A percentile compares a stretch with the other conserved stretches of the same genome.
These are phyloP conservation scores for Scheffersomyces spartinae DNA, from an alignment of 805 yeast genomes.

Conservation along the genomic window DNA sequence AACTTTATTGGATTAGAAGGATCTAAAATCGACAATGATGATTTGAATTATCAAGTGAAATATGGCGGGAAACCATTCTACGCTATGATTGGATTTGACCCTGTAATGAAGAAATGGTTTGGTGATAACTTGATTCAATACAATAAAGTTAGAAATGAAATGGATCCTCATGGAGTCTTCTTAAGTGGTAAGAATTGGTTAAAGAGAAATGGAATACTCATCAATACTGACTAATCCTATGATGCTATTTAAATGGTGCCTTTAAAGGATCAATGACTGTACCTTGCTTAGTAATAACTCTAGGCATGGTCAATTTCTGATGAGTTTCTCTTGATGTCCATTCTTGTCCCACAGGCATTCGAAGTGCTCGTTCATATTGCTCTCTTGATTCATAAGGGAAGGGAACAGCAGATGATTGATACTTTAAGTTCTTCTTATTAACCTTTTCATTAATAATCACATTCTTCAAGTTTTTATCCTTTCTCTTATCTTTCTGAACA, in stretches of 20 bases:
- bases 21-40: slow-evolving; percentile 21
- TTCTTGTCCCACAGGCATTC: slow-evolving; percentile 96
- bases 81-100: slow-evolving; percentile 72
- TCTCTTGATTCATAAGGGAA: slow-evolving; percentile 89
- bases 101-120: slow-evolving; percentile 64
- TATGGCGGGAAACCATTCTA: slow-evolving; percentile 40
- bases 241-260: slow-evolving; percentile 55
- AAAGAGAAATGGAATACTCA: slow-evolving; percentile 60
- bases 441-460: slow-evolving; percentile 85
- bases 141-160: slow-evolving; percentile 49
- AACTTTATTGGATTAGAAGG: slow-evolving; percentile 59
- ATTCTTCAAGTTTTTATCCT: slow-evolving; percentile 62
- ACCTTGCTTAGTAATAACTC: slow-evolving; percentile 78
- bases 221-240: slow-evolving; percentile 6
- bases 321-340: slow-evolving; percentile 87
- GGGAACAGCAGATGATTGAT: slow-evolving; percentile 84
- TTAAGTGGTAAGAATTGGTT: slow-evolving; percentile 75
- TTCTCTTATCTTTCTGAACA: slow-evolving; percentile 56
- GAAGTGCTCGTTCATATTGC: slow-evolving; percentile 86
- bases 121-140: slow-evolving; percentile 56
- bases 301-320: slow-evolving; percentile 82
- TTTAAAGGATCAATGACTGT: slow-evolving; percentile 83
- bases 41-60: slow-evolving; percentile 26
- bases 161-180: slow-evolving; percentile 78
- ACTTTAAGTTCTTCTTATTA: slow-evolving; percentile 76